Conservation (phyloP, 1,284 basidiomycete genomes). For the Puccinia hordei region DNA sequence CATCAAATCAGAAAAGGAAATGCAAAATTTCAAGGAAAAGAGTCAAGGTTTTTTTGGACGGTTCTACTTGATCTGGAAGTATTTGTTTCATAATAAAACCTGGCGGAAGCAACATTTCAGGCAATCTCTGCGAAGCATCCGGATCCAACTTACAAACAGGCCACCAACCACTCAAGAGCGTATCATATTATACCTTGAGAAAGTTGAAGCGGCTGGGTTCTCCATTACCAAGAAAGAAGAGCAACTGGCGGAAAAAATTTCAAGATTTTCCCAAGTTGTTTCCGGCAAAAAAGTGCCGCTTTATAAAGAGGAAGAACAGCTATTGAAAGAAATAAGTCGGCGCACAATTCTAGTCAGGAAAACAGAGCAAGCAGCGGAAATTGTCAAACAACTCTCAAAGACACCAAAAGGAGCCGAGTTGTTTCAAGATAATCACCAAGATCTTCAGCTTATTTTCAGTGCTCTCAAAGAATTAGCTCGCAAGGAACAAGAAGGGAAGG, state of each 20-base stretch:
- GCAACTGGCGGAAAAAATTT: neutral
- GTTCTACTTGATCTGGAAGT: conserved; percentile 7
- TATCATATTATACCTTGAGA: neutral
- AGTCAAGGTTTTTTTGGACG: neutral
- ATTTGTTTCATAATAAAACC: neutral
- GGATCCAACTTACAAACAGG: conserved; percentile 1
- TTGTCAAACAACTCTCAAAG: neutral
- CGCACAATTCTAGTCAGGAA: neutral
- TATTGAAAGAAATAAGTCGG: neutral
- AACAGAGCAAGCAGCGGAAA: neutral
- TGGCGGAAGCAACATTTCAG: neutral
- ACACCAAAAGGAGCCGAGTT: neutral
- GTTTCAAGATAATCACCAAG: neutral
- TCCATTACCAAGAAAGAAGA: neutral
- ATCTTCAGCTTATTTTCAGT: neutral
- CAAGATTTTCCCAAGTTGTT: neutral
- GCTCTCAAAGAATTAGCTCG: neutral
- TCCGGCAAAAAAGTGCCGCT: neutral
- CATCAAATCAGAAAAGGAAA: neutral
- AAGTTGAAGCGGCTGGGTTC: neutral
- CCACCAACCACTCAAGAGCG: neutral
- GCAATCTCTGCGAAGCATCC: neutral
- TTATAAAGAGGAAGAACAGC: neutral
- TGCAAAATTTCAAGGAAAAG: neutral
- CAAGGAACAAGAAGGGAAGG: neutral